Conservation (phyloP, 164 flowering plant species). For the Chimonanthus praecox region DNA sequence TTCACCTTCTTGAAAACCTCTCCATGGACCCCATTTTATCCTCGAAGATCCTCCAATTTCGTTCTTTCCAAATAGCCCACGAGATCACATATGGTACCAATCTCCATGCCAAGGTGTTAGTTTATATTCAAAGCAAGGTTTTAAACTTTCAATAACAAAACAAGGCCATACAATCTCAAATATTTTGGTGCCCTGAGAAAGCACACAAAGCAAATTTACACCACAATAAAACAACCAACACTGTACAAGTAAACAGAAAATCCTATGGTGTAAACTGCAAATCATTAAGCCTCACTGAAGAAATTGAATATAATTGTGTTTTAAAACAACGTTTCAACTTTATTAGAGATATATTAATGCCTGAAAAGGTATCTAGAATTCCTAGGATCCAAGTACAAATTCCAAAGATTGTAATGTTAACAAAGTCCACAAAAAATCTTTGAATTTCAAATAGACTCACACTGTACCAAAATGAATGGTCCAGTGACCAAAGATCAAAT, state of each 20-base stretch:
- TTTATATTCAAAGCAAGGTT: no score
- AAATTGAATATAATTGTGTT: not conserved
- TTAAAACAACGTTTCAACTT: not conserved
- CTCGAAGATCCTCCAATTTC: no score
- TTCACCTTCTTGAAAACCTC: no score
- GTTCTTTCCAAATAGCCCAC: no score
- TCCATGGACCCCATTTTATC: no score
- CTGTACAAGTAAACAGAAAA: not conserved
- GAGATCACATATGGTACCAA: no score
- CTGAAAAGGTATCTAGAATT: not conserved
- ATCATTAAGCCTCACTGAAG: not conserved
- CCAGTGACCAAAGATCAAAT: not conserved
- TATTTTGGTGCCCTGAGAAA: not conserved
- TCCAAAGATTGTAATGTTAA: no score
- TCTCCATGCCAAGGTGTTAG: no score
- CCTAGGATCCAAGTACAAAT: not conserved
- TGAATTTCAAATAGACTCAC: not conserved
- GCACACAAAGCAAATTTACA: not conserved
- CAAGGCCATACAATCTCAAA: no score
- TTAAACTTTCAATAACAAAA: no score
- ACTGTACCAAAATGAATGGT: not conserved
- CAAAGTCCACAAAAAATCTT: not conserved
- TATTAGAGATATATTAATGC: not conserved
- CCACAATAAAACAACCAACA: not conserved
- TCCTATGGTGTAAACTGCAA: not conserved